phyloP scores from a whole-genome alignment of 768 basidiomycete genomes.

The Solioccasus polychromus region DNA sequence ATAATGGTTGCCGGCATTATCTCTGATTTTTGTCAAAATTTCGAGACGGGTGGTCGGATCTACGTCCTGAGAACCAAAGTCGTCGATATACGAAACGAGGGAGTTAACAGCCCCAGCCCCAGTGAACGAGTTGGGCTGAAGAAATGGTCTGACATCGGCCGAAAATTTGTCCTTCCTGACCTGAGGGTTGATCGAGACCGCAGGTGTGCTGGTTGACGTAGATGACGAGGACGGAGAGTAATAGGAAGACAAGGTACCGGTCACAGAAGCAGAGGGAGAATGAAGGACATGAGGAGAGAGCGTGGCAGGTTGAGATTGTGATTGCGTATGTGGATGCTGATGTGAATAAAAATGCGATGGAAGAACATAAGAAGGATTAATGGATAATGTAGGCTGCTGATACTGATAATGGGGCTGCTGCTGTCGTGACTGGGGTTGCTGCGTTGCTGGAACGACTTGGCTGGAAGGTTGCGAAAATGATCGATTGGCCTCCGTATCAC shows the following conservation, averaged over 20 bases:
- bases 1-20: slow-evolving; percentile 83
- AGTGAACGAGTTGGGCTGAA: slow-evolving; percentile 58
- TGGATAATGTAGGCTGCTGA: slow-evolving; percentile 40
- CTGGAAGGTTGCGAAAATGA: slow-evolving; percentile 45
- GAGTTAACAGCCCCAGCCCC: slow-evolving; percentile 65
- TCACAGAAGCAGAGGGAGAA: slow-evolving; percentile 43
- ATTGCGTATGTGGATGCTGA: slow-evolving; percentile 28
- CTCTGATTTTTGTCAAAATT: slow-evolving; percentile 76
- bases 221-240: slow-evolving; percentile 35
- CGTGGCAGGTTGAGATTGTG: slow-evolving; percentile 50
- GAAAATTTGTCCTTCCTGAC: slow-evolving; percentile 56
- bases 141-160: slow-evolving; percentile 49
- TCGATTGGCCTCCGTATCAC: slow-evolving; percentile 44
- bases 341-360: slow-evolving; percentile 38
- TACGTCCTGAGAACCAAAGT: slow-evolving; percentile 62
- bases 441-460: slow-evolving; percentile 36
- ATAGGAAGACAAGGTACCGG: slow-evolving; percentile 36
- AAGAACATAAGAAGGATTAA: slow-evolving; percentile 42
- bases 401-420: slow-evolving; percentile 38
- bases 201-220: slow-evolving; percentile 23
- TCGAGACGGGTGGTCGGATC: slow-evolving; percentile 66
- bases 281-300: slow-evolving; percentile 71
- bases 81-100: slow-evolving; percentile 56
- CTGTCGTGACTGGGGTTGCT: slow-evolving; percentile 33
- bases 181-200: slow-evolving; percentile 41